Conservation (phyloP, 2,329 filamentous ascomycete genomes). For the Hymenoscyphus repandus region DNA sequence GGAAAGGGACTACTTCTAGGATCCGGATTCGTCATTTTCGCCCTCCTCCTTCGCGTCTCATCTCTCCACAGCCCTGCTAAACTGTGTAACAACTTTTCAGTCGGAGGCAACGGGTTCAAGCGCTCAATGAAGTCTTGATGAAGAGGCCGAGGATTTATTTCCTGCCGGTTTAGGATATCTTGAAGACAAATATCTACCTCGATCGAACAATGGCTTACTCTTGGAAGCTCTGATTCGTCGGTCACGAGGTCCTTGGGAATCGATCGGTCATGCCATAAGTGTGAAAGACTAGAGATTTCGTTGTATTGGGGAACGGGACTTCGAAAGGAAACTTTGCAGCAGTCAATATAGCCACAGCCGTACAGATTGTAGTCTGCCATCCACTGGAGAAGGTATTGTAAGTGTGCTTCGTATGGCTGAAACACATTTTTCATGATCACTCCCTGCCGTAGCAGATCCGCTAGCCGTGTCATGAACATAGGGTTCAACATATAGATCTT, state of each 20-base stretch:
- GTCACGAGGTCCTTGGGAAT: conserved; percentile 56
- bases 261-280: conserved; percentile 76
- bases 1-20: conserved; percentile 72
- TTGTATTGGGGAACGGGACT: conserved; percentile 66
- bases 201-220: conserved; percentile 80
- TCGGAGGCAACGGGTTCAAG: conserved; percentile 53
- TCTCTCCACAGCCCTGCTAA: conserved; percentile 93
- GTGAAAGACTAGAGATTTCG: conserved; percentile 52
- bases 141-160: conserved; percentile 69
- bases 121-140: conserved; percentile 86
- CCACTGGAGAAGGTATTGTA: conserved; percentile 91
- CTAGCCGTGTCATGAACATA: conserved; percentile 75
- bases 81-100: conserved; percentile 83
- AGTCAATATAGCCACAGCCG: conserved; percentile 83
- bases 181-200: conserved; percentile 88
- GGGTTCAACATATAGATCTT: conserved; percentile 96
- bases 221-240: conserved; percentile 59
- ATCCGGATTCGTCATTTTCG: conserved; percentile 58
- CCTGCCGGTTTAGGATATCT: conserved; percentile 76
- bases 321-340: conserved; percentile 65
- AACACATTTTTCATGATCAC: conserved; percentile 77
- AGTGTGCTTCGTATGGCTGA: conserved; percentile 89
- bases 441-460: conserved; percentile 83
- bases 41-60: conserved; percentile 74
- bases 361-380: conserved; percentile 99